Evolutionary conservation across 306 rosid species (phyloP), one percentile per base, ranked within the genome.

Genomic region (Malus sylvestris): DNA sequence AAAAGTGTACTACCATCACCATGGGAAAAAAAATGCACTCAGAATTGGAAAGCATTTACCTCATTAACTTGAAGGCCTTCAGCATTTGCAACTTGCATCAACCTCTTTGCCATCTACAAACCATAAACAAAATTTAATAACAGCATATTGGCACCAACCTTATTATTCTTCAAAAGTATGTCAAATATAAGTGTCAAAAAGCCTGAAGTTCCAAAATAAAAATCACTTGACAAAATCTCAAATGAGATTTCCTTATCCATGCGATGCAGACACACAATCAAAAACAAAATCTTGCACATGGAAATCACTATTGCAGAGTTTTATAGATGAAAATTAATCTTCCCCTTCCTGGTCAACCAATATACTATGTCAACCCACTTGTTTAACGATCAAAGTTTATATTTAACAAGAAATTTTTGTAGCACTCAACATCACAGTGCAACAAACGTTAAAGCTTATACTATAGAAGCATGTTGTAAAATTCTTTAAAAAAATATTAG

Each of bases 101-200:
- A 87, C 87, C 86, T 88, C 86, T 95, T 95, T 55, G 96, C 97
- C 97, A 92, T 95, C 99, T 95, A 82, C 99, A 90, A 49, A 81
- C 42, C 76, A 85, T 62, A 71, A 72, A 81, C 51, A 70, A 81
- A 58, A 45, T 13, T 67, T 29, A 79, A 32, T 57, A 57, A 25
- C 77, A 8, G 66, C 55, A 42, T 7, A 38, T 27, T 35, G 20
- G 18, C 10, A 58, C 22, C 52, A 29, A 58, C 29, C 5, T 8
- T 20, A 63, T 15, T 49, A 49, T 29, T 77, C 33, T 14, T 42
- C 27, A 45, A 38, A 60, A 9, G 61, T 33, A 69, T 19, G 30
- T 15, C 53, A 33, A 68, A 73, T 67, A 20, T 40, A 18, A 52
- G 52, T 62, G 49, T 75, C 67, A 15, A 25, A 62, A 70, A 76